phyloP scores from a whole-genome alignment of 2,329 filamentous ascomycete species.

The Calonectria honghensis region DNA sequence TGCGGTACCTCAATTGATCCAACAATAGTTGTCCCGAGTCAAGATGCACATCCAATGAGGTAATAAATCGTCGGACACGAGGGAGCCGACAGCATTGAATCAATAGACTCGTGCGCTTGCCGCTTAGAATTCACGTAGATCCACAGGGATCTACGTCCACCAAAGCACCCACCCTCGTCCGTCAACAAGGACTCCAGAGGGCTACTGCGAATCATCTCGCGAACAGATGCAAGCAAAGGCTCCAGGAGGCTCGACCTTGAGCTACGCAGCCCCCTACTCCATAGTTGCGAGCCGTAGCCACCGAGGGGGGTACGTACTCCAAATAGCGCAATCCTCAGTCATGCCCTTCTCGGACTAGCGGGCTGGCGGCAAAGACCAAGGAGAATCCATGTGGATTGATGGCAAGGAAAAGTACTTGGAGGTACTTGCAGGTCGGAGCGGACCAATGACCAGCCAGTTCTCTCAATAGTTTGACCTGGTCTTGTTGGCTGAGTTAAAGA shows the following conservation, averaged over 20 bases:
- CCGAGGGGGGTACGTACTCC: conserved; percentile 25
- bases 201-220: conserved; percentile 44
- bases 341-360: conserved; percentile 51
- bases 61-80: conserved; percentile 11
- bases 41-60: conserved; percentile 21
- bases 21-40: conserved; percentile 12
- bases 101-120: conserved; percentile 28
- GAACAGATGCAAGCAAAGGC: conserved; percentile 34
- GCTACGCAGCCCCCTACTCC: conserved; percentile 27
- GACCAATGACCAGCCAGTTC: conserved; percentile 19
- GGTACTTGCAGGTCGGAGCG: conserved; percentile 40
- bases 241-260: conserved; percentile 32
- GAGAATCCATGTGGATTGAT: conserved; percentile 42
- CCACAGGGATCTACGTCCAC: conserved; percentile 27
- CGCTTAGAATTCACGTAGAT: conserved; percentile 28
- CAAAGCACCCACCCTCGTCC: conserved; percentile 24
- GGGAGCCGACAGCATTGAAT: conserved; percentile 35
- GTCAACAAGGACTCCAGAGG: conserved; percentile 27
- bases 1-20: conserved; percentile 19
- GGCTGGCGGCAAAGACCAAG: conserved; percentile 40
- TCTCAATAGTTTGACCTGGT: conserved; percentile 11
- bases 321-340: conserved; percentile 49
- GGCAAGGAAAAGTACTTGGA: conserved; percentile 49
- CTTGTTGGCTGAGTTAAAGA: conserved; percentile 27
- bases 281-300: conserved; percentile 25